Base-by-base conservation (phyloP, 2,329 filamentous ascomycete species). In the Samsoniella hepiali region DNA sequence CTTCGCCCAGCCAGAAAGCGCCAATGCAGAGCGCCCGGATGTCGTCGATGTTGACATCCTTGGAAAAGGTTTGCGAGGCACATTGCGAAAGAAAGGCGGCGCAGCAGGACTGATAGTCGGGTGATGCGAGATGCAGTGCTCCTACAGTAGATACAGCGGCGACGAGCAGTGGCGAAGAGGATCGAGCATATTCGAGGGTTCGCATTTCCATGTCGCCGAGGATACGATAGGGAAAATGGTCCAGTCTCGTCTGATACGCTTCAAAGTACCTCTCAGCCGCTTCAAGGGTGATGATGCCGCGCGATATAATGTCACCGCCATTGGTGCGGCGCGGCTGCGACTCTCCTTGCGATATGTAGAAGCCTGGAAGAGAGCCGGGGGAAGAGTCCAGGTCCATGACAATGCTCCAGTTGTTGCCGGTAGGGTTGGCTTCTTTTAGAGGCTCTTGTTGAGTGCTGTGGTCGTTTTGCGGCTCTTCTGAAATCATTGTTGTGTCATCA, bases 1-100 rank as follows among this genome's bases (percentile, higher is more conserved):
- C 74, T 5, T 88, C 84, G 2, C 83, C 83, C 2, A 88, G 74
- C 85, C 85, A 88, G 68, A 88, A 88, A 1, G 85, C 83, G 1
- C 82, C 85, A 27, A 88, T 82, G 65, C 83, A 86, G 7, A 88
- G 78, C 1, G 80, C 86, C 3, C 85, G 81, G 27, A 88, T 79
- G 64, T 84, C 82, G 64, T 88, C 84, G 22, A 84, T 72, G 31
- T 80, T 82, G 63, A 86, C 82, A 36, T 84, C 56, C 22, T 50
- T 49, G 15, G 62, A 63, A 2, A 63, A 63, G 3, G 62, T 59
- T 38, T 63, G 62, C 38, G 55, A 63, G 2, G 62, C 62, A 47
- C 62, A 58, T 31, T 63, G 62, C 29, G 62, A 63, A 17, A 63
- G 55, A n/a, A 63, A 63, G 8, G 62, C 62, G 13, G 62, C 62